phyloP scores from a whole-genome alignment of 2,329 filamentous ascomycete species.

The Graphilbum sp. region DNA sequence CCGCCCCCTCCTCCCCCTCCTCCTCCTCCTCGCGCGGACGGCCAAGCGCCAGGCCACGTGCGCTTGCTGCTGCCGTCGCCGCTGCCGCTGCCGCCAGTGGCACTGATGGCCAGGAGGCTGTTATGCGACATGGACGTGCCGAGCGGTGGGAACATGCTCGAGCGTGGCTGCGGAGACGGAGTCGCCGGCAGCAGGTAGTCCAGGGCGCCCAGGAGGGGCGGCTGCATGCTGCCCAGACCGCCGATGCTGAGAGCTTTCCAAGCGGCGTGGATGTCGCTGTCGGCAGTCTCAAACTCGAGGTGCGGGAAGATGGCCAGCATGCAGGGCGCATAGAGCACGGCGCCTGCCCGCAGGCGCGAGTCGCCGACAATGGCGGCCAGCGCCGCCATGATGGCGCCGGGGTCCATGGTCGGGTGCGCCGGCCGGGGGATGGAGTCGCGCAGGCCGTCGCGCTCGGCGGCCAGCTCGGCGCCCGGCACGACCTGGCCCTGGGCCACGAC shows the following conservation, averaged over 20 bases:
- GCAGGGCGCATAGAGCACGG: slow-evolving; percentile 51
- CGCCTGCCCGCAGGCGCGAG: slow-evolving; percentile 62
- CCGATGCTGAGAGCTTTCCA: slow-evolving; percentile 38
- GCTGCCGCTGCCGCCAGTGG: background rate
- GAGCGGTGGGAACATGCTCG: slow-evolving; percentile 37
- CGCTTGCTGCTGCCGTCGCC: slow-evolving; percentile 13
- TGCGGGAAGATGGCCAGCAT: slow-evolving; percentile 54
- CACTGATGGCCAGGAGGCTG: slow-evolving; percentile 11
- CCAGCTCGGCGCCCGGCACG: slow-evolving; percentile 43
- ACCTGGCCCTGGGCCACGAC: slow-evolving; percentile 52
- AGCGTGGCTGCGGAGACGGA: slow-evolving; percentile 24
- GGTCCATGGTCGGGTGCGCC: slow-evolving; percentile 38
- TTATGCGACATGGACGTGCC: slow-evolving; percentile 25
- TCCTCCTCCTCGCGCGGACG: slow-evolving; percentile 2
- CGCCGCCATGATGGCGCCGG: slow-evolving; percentile 60
- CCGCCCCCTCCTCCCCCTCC: no score
- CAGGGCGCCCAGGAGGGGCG: slow-evolving; percentile 34
- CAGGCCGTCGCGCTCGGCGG: slow-evolving; percentile 36
- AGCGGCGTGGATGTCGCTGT: slow-evolving; percentile 29
- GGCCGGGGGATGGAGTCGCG: slow-evolving; percentile 43
- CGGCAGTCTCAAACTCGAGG: slow-evolving; percentile 31
- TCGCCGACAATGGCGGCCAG: slow-evolving; percentile 61
- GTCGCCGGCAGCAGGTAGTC: slow-evolving; percentile 47
- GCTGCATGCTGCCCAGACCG: slow-evolving; percentile 28
- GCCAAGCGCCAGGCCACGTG: background rate